Base-by-base conservation (phyloP, 2,329 filamentous ascomycete genomes). In the Colletotrichum shisoi region DNA sequence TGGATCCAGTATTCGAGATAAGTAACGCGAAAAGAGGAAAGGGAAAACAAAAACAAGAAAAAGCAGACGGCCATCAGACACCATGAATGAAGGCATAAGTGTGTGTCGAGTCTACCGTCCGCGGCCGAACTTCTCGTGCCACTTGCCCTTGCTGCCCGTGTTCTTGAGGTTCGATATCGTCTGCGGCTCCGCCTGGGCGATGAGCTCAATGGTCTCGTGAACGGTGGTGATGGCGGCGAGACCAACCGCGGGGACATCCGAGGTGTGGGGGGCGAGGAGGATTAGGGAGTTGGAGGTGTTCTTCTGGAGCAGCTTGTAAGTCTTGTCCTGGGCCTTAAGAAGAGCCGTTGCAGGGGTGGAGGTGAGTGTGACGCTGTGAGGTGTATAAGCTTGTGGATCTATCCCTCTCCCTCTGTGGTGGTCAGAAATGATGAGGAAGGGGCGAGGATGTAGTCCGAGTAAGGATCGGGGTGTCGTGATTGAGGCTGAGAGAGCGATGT, bases 201-300 rank as follows among this genome's bases (percentile, higher is more conserved):
- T 79, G 15, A 90, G 79, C 76, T 90, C 87, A 11, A 89, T 82
- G 0, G 86, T 89, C 72, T 89, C 87, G 69, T 87, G 85, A 31
- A 89, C 77, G 1, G 84, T 88, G 9, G 85, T 80, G 21, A 89
- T 79, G 11, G 82, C 78, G 46, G 78, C 78, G 2, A 89, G 70
- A 12, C 79, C 79, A 1, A 76, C 13, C 31, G 34, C 42, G 53
- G 66, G 62, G n/a, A 57, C 53, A 15, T 62, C 8, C 76, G 69
- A 52, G 24, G 71, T 69, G 9, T 72, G 69, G 3, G 81, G 77
- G 31, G 78, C 74, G 39, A 89, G 78, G 3, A 90, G 74, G 71
- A 89, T 84, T 53, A 90, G 80, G n/a, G 85, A 84, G 73, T 90
- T 90, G 52, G 87, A 90, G 0, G 87, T 89, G 74, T 89, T 89